Conservation (phyloP, 495 filamentous ascomycete genomes). For the Pseudotulostoma volvatum region DNA sequence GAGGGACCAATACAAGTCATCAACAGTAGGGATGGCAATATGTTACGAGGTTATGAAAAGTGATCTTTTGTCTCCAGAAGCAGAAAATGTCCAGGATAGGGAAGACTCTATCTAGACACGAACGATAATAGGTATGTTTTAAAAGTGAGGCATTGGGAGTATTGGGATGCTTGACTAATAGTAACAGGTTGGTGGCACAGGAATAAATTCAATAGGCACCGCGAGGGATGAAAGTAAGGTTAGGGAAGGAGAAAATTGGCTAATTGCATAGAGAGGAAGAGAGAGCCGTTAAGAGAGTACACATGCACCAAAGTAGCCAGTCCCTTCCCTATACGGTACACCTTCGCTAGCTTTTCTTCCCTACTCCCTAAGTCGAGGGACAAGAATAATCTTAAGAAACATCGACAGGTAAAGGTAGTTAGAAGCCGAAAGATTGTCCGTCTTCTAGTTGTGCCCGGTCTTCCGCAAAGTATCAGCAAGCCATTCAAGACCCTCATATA, state of each 20-base stretch:
- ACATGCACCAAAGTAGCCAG: not conserved
- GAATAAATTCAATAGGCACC: not conserved
- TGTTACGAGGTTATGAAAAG: not conserved
- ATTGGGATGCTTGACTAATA: not conserved
- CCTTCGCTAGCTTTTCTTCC: not conserved
- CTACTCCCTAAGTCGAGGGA: not conserved
- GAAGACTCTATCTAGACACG: not conserved
- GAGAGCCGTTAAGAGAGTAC: not conserved
- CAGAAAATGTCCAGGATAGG: not conserved
- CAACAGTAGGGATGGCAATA: no score
- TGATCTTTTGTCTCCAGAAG: not conserved
- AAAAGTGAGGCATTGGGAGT: not conserved
- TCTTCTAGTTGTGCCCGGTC: constrained; percentile 60
- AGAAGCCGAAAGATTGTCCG: not conserved
- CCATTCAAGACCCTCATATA: constrained; percentile 99
- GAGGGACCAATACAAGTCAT: no score
- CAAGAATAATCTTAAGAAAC: not conserved
- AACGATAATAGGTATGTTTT: not conserved
- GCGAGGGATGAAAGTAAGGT: not conserved
- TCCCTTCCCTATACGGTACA: not conserved
- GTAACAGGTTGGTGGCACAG: not conserved
- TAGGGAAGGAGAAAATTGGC: not conserved
- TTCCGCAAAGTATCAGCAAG: constrained; percentile 89
- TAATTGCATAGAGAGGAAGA: not conserved
- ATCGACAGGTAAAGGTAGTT: not conserved